These are phyloP conservation scores for Fusarium sp. DNA, from an alignment of 2,329 filamentous ascomycete species.

Conservation along the genomic window DNA sequence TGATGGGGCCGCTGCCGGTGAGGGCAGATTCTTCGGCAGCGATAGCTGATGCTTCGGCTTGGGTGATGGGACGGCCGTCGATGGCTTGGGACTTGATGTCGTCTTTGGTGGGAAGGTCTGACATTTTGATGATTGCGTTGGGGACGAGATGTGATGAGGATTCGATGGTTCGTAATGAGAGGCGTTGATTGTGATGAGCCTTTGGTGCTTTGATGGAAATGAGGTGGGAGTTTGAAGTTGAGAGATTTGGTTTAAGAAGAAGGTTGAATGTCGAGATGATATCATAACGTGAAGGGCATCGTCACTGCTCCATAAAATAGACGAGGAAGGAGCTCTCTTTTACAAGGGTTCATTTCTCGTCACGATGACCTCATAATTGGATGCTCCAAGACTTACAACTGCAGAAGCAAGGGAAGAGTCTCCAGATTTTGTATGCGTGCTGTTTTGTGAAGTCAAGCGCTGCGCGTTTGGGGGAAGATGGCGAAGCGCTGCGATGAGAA, in stretches of 20 bases:
- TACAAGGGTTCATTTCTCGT: neutral
- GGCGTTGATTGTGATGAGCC: rapidly evolving
- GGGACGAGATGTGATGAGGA: rapidly evolving
- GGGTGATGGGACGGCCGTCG: slow-evolving; percentile 22
- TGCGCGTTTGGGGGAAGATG: rapidly evolving
- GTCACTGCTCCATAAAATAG: slow-evolving; percentile 10
- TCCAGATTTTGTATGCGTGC: rapidly evolving
- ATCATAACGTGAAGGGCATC: neutral
- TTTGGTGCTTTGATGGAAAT: neutral
- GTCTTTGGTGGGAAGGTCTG: slow-evolving; percentile 16
- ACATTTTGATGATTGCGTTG: neutral
- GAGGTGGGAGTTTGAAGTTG: neutral
- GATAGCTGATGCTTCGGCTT: slow-evolving; percentile 10
- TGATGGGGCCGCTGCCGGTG: slow-evolving; percentile 22
- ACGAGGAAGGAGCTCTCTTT: neutral
- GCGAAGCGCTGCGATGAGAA: neutral
- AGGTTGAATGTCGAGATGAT: neutral
- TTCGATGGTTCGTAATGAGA: too few relatives aligned
- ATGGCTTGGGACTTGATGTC: slow-evolving; percentile 14
- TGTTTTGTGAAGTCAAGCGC: too few relatives aligned
- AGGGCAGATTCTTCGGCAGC: slow-evolving; percentile 18
- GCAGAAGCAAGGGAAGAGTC: rapidly evolving
- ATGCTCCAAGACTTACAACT: rapidly evolving
- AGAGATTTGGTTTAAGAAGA: neutral
- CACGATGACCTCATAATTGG: slow-evolving; percentile 5